phyloP scores from a whole-genome alignment of 371 early-diverging fungal species.

The Mortierella sp. region DNA sequence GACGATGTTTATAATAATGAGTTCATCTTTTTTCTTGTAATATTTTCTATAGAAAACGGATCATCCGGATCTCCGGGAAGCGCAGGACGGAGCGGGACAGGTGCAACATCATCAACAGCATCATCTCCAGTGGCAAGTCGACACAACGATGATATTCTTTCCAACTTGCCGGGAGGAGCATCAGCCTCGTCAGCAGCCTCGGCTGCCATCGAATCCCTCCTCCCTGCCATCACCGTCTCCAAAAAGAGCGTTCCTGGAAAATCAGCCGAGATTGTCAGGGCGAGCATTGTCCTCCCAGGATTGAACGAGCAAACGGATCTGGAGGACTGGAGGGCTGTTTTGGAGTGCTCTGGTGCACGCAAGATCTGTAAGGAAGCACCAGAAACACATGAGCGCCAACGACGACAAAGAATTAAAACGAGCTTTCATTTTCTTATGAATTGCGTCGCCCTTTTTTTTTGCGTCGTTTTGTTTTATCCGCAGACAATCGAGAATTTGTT shows the following conservation, averaged over 20 bases:
- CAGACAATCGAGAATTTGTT: not conserved
- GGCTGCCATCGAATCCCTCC: slow-evolving; percentile 51
- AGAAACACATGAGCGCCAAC: not conserved
- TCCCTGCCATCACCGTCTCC: slow-evolving; percentile 50
- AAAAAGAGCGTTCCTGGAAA: slow-evolving; percentile 60
- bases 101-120: slow-evolving; percentile 20
- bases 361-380: slow-evolving; percentile 47
- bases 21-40: not conserved
- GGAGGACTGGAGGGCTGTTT: slow-evolving; percentile 58
- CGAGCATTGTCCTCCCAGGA: slow-evolving; percentile 56
- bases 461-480: not conserved
- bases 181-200: slow-evolving; percentile 47
- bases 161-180: slow-evolving; percentile 33
- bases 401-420: slow-evolving; percentile 9
- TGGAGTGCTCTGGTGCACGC: slow-evolving; percentile 58
- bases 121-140: slow-evolving; percentile 35
- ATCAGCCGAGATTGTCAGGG: slow-evolving; percentile 58
- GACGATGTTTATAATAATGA: not conserved
- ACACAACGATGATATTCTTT: slow-evolving; percentile 25
- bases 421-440: not conserved
- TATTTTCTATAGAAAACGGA: slow-evolving; percentile 20
- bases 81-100: slow-evolving; percentile 13
- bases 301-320: slow-evolving; percentile 57
- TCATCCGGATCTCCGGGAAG: slow-evolving; percentile 31
- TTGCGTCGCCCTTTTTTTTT: not conserved